These are phyloP conservation scores for Zymoseptoria crescenta DNA, from an alignment of 2,329 filamentous ascomycete species.

Conservation along the genomic window DNA sequence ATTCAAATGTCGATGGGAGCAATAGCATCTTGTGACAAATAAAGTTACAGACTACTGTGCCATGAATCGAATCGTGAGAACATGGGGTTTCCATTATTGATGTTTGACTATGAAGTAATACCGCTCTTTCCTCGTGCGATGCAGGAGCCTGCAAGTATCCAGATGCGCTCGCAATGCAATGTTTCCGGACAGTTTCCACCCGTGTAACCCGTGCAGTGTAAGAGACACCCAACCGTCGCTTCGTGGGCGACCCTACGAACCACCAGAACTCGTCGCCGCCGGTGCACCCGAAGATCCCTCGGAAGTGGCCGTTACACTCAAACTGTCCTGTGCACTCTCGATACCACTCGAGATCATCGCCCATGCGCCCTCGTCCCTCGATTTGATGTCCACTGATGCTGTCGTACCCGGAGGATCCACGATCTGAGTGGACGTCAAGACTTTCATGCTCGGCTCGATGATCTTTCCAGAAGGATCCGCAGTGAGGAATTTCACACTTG, in stretches of 20 bases:
- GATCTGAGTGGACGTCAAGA: neutral
- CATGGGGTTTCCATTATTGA: neutral
- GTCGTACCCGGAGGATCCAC: neutral
- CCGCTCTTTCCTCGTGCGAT: no score
- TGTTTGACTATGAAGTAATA: neutral
- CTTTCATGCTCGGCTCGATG: neutral
- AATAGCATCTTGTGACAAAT: no score
- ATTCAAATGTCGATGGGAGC: no score
- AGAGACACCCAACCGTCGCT: neutral
- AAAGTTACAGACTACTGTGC: neutral
- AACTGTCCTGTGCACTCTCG: neutral
- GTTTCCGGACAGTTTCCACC: neutral
- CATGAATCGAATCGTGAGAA: neutral
- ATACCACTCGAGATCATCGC: neutral
- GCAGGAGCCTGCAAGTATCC: neutral
- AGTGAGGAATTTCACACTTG: constrained; percentile 16
- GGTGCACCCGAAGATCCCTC: neutral
- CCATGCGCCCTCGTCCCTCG: neutral
- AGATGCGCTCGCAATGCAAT: no score
- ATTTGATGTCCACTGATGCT: neutral
- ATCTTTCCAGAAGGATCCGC: constrained; percentile 8
- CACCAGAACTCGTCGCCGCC: neutral
- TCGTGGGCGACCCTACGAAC: neutral
- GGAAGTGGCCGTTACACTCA: neutral
- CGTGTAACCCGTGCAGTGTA: neutral